Base-by-base conservation (phyloP, 1,139 yeast species). In the Nakaseomyces bracarensis region DNA sequence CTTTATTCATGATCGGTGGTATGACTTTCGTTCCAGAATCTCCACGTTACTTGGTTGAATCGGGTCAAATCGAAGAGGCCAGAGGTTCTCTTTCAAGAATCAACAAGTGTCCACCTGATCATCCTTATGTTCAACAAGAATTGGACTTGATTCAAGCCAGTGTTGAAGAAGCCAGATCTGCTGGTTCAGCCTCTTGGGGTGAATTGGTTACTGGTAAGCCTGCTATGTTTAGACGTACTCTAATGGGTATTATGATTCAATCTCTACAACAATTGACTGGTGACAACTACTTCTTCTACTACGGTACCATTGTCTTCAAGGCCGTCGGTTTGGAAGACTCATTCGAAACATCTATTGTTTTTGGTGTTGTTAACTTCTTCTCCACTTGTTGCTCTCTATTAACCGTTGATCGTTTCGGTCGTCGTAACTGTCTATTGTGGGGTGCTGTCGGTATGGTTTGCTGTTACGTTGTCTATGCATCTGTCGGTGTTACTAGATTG, bases 251-350 rank as follows among this genome's bases (percentile, higher is more conserved):
- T 45, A 57, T 76, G 63, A 63, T 81, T 50, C 82, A 78, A 69
- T 69, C 79, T 26, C 65, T 81, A 54, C 89, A 81, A 66, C 89
- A 81, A 65, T 71, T 81, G 52, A 76, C 84, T 47, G 91, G 89
- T 72, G 73, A 77, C 61, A 81, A 81, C 68, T 82, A 80, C 65
- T 80, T 82, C 68, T 80, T 81, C 72, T 81, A 80, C 69, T 81
- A 80, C 54, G 85, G 86, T 61, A 80, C 87, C 46, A 74, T 83
- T 44, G 72, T 81, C 57, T 81, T 81, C 75, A 64, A 75, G 57
- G 79, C 87, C 51, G 83, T 81, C 51, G 89, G 91, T 53, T 65
- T 82, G 60, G 51, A 64, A 43, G 86, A 79, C 61, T 74, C 93
- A 34, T 83, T 78, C 66, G 72, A 79, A 61, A 80, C 91, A 18